Evolutionary conservation across 2,329 filamentous ascomycete genomes (phyloP), one percentile per base, ranked within the genome.

Genomic region (Neonectria neomacrospora): DNA sequence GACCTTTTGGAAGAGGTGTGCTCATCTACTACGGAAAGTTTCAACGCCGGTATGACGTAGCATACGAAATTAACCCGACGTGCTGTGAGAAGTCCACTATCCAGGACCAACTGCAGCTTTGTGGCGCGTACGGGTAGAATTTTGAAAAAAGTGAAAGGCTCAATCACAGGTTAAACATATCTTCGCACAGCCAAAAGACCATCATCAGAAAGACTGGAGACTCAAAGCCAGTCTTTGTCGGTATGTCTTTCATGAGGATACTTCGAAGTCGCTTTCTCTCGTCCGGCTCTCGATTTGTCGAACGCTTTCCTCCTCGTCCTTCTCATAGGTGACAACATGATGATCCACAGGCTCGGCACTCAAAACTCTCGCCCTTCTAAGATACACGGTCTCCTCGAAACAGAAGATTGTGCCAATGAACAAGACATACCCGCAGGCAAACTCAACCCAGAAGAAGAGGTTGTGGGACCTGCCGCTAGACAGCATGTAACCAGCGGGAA

Each of bases 381-480:
- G 48, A 11, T 37, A 53, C 50, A 53, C 41, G 5, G 50, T 39
- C 23, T 53, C 50, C 9, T 53, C 50, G 23, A 53, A 53, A 12
- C 39, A 32, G 16, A 53, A 39, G 12, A 53, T 41, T 7, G 34
- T 32, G 5, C 20, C 20, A 16, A 53, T 16, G 26, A 53, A 53
- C 12, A 53, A 26, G 14, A 53, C 3, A 26, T 20, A 53, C 39
- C 50, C 50, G 22, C 23, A 3, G 7, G 20, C 50, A 41, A 53
- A 53, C 34, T 53, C 50, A 11, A 53, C n/a, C 50, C 50, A 53
- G 18, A 53, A 39, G 22, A 53, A 53, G 3, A 53, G 34, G 22
- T 42, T 39, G 37, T 53, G 26, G 7, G 50, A 53, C 5, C 4
- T 11, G 34, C 50, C 50, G 11, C 50, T 22, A 5, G 50, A 22